Conservation (phyloP, 352 stramenopile genomes). For the Blastocystis hominis region DNA sequence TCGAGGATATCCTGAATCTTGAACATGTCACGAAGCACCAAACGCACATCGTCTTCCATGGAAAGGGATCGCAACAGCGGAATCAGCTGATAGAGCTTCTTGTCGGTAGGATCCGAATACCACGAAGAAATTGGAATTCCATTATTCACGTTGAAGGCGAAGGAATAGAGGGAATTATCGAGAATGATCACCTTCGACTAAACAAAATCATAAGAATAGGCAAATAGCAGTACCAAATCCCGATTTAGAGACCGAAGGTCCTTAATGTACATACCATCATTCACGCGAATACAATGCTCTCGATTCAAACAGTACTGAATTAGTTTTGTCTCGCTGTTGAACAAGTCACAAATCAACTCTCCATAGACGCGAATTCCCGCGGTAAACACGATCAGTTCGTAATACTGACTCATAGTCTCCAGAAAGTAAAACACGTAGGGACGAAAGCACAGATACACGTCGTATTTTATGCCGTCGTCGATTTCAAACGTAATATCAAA, state of each 20-base stretch:
- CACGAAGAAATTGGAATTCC: constrained; percentile 92
- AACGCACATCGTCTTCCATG: constrained; percentile 73
- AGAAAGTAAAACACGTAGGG: constrained; percentile 89
- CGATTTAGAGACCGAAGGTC: constrained; percentile 87
- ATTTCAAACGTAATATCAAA: constrained; percentile 84
- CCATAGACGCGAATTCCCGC: constrained; percentile 73
- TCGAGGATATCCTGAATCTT: constrained; percentile 62
- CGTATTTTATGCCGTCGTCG: constrained; percentile 80
- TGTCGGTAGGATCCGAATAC: constrained; percentile 88
- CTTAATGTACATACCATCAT: constrained; percentile 90
- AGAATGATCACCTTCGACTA: constrained; percentile 74
- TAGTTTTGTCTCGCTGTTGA: constrained; percentile 80
- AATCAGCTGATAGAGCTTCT: constrained; percentile 66
- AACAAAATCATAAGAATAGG: too few relatives aligned
- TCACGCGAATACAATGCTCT: constrained; percentile 84
- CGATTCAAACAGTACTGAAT: constrained; percentile 84
- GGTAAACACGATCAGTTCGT: constrained; percentile 95
- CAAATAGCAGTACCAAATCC: constrained; percentile 66
- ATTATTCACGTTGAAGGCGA: constrained; percentile 93
- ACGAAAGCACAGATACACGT: constrained; percentile 87
- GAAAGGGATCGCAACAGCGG: constrained; percentile 80
- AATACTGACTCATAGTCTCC: constrained; percentile 77
- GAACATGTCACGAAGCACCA: constrained; percentile 76
- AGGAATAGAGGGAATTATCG: constrained; percentile 92
- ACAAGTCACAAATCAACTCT: constrained; percentile 67